A percentile compares a stretch with the other conserved stretches of the same genome.
phyloP scores from a whole-genome alignment of 257 asterid genomes.

The Solanum virginianum region DNA sequence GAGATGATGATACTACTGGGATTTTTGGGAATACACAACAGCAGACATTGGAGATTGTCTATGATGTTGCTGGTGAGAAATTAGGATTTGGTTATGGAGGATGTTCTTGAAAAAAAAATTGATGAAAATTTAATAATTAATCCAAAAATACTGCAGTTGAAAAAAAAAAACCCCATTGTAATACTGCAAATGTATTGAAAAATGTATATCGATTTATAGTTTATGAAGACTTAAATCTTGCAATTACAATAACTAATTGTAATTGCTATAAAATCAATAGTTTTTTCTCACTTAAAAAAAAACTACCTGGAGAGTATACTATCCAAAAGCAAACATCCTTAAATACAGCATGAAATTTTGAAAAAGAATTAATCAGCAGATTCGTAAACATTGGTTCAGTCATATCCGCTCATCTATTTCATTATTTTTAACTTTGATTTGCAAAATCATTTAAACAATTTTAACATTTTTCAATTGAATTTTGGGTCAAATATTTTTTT shows the following conservation, averaged over 20 bases:
- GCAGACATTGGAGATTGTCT: constrained; percentile 51
- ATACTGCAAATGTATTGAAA: neutral
- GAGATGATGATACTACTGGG: constrained; percentile 11
- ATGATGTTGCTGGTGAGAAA: constrained; percentile 59
- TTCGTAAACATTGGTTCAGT: too few species aligned
- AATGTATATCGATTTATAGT: neutral
- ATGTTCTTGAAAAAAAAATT: constrained; percentile 14
- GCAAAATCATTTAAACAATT: too few species aligned
- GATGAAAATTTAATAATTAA: neutral
- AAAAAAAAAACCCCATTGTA: neutral
- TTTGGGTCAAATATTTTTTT: too few species aligned
- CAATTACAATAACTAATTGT: too few species aligned
- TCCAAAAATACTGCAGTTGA: neutral
- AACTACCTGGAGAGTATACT: too few species aligned
- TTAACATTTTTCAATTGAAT: too few species aligned
- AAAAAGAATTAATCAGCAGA: too few species aligned
- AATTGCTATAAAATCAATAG: neutral
- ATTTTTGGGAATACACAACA: constrained; percentile 67
- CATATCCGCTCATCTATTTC: too few species aligned
- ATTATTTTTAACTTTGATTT: too few species aligned
- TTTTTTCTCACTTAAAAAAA: too few species aligned
- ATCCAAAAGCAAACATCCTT: too few species aligned
- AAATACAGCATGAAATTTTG: too few species aligned
- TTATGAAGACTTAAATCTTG: neutral
- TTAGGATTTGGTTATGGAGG: constrained; percentile 56